phyloP scores from a whole-genome alignment of 2,329 filamentous ascomycete genomes.

The Colletotrichum costaricense region DNA sequence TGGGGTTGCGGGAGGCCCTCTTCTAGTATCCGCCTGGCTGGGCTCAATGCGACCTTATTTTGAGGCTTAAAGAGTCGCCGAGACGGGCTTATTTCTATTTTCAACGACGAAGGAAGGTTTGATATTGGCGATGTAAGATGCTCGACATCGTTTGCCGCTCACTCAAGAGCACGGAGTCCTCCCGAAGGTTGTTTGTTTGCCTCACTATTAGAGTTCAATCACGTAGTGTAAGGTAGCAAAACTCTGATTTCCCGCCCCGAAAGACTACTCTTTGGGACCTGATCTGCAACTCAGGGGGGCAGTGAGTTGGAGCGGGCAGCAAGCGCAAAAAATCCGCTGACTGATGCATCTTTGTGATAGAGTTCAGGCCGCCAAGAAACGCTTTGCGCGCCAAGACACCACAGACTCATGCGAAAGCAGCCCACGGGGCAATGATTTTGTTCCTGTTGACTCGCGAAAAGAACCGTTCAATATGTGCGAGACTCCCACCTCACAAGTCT shows the following conservation, averaged over 20 bases:
- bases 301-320: too few species aligned
- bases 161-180: neutral
- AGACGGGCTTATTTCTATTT: neutral
- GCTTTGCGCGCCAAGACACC: slow-evolving; percentile 21
- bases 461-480: slow-evolving; percentile 6
- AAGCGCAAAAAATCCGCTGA: neutral
- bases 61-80: neutral
- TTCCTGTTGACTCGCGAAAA: slow-evolving; percentile 17
- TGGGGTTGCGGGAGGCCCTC: neutral
- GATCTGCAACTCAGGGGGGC: slow-evolving; percentile 11
- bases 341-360: slow-evolving; percentile 5
- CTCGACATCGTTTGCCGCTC: neutral
- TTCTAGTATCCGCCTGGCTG: neutral
- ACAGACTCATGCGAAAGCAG: slow-evolving; percentile 14
- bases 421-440: neutral
- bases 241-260: neutral
- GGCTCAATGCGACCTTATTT: slow-evolving; percentile 9
- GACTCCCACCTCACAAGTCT: neutral
- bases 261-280: neutral
- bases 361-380: slow-evolving; percentile 24
- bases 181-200: neutral
- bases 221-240: neutral
- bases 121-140: neutral
- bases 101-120: neutral
- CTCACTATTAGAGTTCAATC: slow-evolving; percentile 1